Evolutionary conservation across 2,329 filamentous ascomycete genomes (phyloP), one percentile per base, ranked within the genome.

Genomic region (Ceratocystiopsis brevicomis): DNA sequence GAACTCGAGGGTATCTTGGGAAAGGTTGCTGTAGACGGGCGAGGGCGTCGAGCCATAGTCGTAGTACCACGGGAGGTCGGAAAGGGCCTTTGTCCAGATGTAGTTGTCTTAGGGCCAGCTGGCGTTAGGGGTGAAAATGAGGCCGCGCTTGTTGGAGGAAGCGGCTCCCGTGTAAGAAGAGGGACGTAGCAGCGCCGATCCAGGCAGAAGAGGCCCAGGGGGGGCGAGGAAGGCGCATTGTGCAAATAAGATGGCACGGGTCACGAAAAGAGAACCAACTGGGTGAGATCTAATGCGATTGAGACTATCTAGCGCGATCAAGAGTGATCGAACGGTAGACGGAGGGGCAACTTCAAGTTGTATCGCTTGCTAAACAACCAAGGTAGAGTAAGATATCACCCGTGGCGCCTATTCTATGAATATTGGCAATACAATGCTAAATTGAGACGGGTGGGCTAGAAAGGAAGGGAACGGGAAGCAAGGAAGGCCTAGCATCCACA

Each of bases 51-150:
- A 54, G 21, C 61, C 59, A 59, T 87, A 90, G 63, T 87, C 88
- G 68, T 88, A 90, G 65, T 90, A 90, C 83, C 83, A 90, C 3
- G 75, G 79, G 44, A 88, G 60, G 37, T 75, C 70, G 16, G 69
- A 72, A 35, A 64, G 66, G 6, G 62, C 42, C 38, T 64, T 57
- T 12, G 66, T 61, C 78, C 81, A 87, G 52, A 80, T 65, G 39
- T 66, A 56, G 60, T 84, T 73, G 59, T 88, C 82, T 15, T 63
- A 46, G 1, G 73, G 66, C 45, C 67, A 61, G 1, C 69, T 55
- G 6, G 60, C 49, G 46, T 74, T 71, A 8, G 73, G 68, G 16
- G 81, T 71, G 58, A 77, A 81, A 53, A 76, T 70, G 42, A 90
- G 76, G 25, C 82, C 82, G 51, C 83, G 79, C 59, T 87, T 87